Evolutionary conservation across 345 rosid genomes (phyloP).

Genomic region (Reutealis trisperma): DNA sequence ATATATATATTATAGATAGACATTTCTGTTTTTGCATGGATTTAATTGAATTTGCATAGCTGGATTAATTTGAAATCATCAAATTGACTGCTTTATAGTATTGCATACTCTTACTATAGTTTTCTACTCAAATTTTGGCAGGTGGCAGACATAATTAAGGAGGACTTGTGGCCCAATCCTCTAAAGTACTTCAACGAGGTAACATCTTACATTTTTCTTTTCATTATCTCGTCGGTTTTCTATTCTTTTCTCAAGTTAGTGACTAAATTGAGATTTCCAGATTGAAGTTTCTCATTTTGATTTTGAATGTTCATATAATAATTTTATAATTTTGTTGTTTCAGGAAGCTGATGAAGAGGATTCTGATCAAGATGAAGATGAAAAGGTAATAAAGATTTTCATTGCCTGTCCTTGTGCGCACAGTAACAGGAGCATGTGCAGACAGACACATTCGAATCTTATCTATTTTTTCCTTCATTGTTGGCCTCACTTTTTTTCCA

Average conservation of each 20-base stretch:
- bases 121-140: constrained; percentile 10
- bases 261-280: not conserved
- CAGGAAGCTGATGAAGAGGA: constrained; percentile 27
- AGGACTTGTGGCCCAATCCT: constrained; percentile 35
- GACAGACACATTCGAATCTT: not conserved
- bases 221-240: not conserved
- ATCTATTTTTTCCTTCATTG: no score
- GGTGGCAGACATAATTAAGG: constrained; percentile 32
- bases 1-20: no score
- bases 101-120: not conserved
- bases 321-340: not conserved
- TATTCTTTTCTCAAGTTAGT: not conserved
- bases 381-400: constrained; percentile 21
- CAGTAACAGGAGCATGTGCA: not conserved
- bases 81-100: not conserved
- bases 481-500: not conserved
- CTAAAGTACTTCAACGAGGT: constrained; percentile 28
- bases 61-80: not conserved
- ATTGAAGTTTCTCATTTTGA: not conserved
- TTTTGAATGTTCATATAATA: not conserved
- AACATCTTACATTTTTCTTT: not conserved
- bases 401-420: not conserved
- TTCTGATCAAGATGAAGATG: constrained; percentile 13
- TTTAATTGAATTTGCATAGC: not conserved
- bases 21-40: not conserved